A percentile compares a stretch with the other conserved stretches of the same genome.
Evolutionary conservation across 352 stramenopile species (phyloP).

Genomic region (Globisporangium alternatum): DNA sequence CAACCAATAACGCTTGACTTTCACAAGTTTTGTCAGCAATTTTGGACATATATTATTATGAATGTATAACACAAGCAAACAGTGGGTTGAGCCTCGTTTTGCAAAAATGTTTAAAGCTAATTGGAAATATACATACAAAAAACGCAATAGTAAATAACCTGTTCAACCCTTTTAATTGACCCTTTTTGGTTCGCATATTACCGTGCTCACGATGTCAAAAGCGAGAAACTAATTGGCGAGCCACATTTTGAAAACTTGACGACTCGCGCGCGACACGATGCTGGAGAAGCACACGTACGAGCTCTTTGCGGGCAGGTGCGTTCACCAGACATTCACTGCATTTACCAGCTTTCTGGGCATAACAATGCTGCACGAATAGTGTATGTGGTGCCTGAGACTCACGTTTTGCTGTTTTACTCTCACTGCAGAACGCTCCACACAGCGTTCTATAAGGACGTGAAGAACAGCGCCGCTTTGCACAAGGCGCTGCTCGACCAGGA

Average conservation of each 20-base stretch:
- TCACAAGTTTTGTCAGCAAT: too few relatives aligned
- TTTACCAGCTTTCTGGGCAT: neutral
- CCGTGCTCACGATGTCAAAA: neutral
- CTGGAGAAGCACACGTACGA: slow-evolving; percentile 64
- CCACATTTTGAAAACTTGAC: slow-evolving; percentile 7
- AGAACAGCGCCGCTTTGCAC: slow-evolving; percentile 59
- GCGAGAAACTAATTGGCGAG: slow-evolving; percentile 7
- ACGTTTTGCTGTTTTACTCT: neutral
- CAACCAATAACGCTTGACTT: too few relatives aligned
- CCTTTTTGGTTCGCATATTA: neutral
- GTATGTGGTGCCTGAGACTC: neutral
- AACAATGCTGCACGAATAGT: neutral
- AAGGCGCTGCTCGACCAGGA: slow-evolving; percentile 60
- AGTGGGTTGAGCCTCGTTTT: too few relatives aligned
- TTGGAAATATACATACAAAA: too few relatives aligned
- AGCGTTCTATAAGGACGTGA: slow-evolving; percentile 68
- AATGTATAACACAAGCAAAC: too few relatives aligned
- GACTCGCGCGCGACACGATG: slow-evolving; percentile 19
- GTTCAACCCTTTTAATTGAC: too few relatives aligned
- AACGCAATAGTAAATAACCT: too few relatives aligned
- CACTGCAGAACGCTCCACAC: slow-evolving; percentile 60
- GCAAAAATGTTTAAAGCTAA: too few relatives aligned
- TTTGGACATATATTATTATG: too few relatives aligned
- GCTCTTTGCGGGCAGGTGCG: slow-evolving; percentile 62
- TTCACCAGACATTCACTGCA: neutral